Base-by-base conservation (phyloP, 129 eudicot genomes). In the Oenanthe sinensis region DNA sequence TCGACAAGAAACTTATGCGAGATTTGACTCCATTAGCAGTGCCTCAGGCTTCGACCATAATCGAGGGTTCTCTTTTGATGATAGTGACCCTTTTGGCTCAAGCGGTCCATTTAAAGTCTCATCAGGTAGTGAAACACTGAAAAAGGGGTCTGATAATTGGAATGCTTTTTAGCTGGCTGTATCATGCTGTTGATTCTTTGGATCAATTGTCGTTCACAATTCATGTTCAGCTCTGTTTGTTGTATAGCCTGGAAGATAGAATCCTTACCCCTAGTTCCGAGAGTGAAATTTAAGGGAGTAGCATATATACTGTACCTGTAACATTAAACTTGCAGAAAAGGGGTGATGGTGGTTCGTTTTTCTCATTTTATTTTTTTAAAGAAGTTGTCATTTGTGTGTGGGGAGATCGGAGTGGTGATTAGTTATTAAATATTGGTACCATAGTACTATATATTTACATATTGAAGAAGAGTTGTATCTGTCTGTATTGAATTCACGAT, bases 91-190 rank as follows among this genome's bases (percentile, higher is more conserved):
- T 2, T 94, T 94, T 37, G 97, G 98, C 22, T 88, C 98, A 3
- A 87, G 89, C 58, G 97, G 91, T 36, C 92, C 97, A 11, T 91
- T 94, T 83, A 91, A 94, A 85, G 97, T 91, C 84, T 88, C 96
- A 20, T 82, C 91, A 3, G 93, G 90, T 2, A 83, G 82, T 79
- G 87, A 76, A 84, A 89, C 85, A 4, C 87, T 88, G 37, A 89
- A 82, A 76, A 91, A 83, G 76, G 85, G 85, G 68, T 84, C 98
- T 33, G 93, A 89, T 60, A 84, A 82, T 76, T 88, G 93, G 97
- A 78, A 76, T 52, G 80, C 93, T 22, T 88, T 87, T 47, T 88
- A 92, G 87, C 46, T 78, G 19, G 77, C 46, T 58, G 46, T 14
- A 15, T 67, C 52, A 11, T 26, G 58, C 63, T 60, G 36, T 5